Percentiles rank a stretch among this genome's conserved stretches.
Evolutionary conservation across 352 stramenopile species (phyloP).

Genomic region (Pythium periplocum): DNA sequence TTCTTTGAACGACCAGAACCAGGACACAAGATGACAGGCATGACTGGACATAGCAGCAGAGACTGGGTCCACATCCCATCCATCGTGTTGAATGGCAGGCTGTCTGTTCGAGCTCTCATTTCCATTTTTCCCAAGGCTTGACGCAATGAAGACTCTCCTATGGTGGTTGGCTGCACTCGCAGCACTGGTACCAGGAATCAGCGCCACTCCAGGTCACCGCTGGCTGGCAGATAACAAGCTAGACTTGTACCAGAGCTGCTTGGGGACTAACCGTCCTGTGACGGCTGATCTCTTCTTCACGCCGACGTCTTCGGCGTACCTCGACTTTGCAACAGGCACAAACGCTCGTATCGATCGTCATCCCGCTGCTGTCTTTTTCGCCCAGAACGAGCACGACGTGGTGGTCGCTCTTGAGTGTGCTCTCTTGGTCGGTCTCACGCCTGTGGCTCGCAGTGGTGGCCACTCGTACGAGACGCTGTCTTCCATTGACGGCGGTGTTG

Average conservation of each 20-base stretch:
- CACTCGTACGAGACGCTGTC: constrained; percentile 56
- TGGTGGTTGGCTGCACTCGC: too few species aligned
- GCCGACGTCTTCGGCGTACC: constrained; percentile 18
- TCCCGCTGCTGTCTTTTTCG: constrained; percentile 44
- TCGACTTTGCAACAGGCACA: constrained; percentile 42
- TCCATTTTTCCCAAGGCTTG: too few species aligned
- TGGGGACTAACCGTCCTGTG: constrained; percentile 13
- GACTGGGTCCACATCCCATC: too few species aligned
- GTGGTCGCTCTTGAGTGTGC: constrained; percentile 35
- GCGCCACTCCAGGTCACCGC: too few species aligned
- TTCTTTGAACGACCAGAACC: too few species aligned
- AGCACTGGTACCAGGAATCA: too few species aligned
- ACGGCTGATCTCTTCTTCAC: constrained; percentile 18
- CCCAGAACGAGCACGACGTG: constrained; percentile 33
- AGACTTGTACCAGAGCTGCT: constrained; percentile 13
- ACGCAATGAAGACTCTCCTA: too few species aligned
- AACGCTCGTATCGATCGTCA: constrained; percentile 40
- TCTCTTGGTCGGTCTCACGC: constrained; percentile 24
- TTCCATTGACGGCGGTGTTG: constrained; percentile 47
- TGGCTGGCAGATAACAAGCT: not conserved
- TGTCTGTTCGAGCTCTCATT: too few species aligned
- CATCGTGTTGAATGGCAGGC: too few species aligned
- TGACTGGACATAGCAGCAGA: too few species aligned
- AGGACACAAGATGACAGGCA: too few species aligned
- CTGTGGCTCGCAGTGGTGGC: constrained; percentile 40